Conservation (phyloP, 2,329 filamentous ascomycete species). For the Diatrype stigma region DNA sequence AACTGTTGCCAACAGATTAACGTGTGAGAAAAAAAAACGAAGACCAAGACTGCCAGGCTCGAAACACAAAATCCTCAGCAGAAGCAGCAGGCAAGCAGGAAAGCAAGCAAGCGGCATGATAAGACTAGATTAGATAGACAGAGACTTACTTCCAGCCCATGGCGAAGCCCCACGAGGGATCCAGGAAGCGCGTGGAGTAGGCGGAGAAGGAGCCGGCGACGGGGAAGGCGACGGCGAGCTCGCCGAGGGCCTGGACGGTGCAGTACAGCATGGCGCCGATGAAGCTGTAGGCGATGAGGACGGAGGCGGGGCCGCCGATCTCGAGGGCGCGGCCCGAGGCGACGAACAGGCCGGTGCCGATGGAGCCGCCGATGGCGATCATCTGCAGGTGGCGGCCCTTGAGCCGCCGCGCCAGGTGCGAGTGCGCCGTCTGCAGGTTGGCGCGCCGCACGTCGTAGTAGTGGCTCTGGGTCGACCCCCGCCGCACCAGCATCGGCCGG, state of each 20-base stretch:
- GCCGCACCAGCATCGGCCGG: slow-evolving; percentile 23
- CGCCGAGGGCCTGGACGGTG: slow-evolving; percentile 86
- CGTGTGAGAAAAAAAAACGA: neutral
- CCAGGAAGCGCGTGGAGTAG: slow-evolving; percentile 87
- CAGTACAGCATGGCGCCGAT: slow-evolving; percentile 87
- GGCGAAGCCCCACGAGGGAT: slow-evolving; percentile 91
- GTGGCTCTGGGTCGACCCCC: slow-evolving; percentile 28
- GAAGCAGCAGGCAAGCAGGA: too few species aligned
- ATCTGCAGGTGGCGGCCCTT: slow-evolving; percentile 89
- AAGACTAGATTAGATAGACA: too few species aligned
- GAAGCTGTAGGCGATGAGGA: slow-evolving; percentile 73
- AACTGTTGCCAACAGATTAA: slow-evolving; percentile 44
- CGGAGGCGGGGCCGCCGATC: slow-evolving; percentile 70
- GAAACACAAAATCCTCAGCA: too few species aligned
- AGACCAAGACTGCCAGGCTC: too few species aligned
- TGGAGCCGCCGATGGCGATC: slow-evolving; percentile 94
- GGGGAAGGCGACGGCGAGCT: slow-evolving; percentile 86
- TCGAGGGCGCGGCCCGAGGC: slow-evolving; percentile 70
- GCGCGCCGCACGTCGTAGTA: slow-evolving; percentile 55
- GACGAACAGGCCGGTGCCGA: slow-evolving; percentile 84
- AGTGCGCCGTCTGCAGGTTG: slow-evolving; percentile 70
- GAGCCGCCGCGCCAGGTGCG: slow-evolving; percentile 70
- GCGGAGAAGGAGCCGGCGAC: slow-evolving; percentile 89
- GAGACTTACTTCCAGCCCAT: slow-evolving; percentile 89
- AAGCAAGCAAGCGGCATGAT: too few species aligned